phyloP scores from a whole-genome alignment of 2,329 filamentous ascomycete species.

The Cadophora sp. region DNA sequence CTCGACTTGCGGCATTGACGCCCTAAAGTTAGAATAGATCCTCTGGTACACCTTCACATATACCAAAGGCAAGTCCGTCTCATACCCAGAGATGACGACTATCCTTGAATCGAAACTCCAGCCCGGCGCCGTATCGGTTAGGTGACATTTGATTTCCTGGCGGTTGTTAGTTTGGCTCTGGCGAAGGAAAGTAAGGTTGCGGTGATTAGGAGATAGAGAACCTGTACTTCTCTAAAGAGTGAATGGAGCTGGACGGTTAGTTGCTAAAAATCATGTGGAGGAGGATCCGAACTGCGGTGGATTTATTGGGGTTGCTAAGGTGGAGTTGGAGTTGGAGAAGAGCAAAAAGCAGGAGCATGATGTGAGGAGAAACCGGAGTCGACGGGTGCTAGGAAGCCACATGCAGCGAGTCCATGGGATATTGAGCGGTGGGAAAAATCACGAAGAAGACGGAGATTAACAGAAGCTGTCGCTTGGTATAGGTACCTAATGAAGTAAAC shows the following conservation, averaged over 20 bases:
- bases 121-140: too few relatives aligned
- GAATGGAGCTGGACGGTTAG: not conserved
- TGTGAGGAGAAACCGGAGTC: not conserved
- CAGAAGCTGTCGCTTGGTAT: too few relatives aligned
- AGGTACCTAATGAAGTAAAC: too few relatives aligned
- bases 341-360: not conserved
- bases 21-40: not conserved
- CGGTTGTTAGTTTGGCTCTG: not conserved
- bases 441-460: too few relatives aligned
- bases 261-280: not conserved
- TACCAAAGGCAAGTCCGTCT: not conserved
- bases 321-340: not conserved
- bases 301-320: not conserved
- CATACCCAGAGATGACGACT: not conserved
- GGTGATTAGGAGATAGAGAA: not conserved
- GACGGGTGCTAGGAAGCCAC: too few relatives aligned
- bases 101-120: not conserved
- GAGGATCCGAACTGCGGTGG: not conserved
- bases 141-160: too few relatives aligned
- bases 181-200: not conserved
- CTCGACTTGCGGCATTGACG: not conserved
- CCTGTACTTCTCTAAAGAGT: not conserved
- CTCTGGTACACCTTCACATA: not conserved
- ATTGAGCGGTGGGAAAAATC: too few relatives aligned
- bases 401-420: too few relatives aligned